phyloP scores from a whole-genome alignment of 2,329 filamentous ascomycete genomes.

The Niveomyces coronatus region DNA sequence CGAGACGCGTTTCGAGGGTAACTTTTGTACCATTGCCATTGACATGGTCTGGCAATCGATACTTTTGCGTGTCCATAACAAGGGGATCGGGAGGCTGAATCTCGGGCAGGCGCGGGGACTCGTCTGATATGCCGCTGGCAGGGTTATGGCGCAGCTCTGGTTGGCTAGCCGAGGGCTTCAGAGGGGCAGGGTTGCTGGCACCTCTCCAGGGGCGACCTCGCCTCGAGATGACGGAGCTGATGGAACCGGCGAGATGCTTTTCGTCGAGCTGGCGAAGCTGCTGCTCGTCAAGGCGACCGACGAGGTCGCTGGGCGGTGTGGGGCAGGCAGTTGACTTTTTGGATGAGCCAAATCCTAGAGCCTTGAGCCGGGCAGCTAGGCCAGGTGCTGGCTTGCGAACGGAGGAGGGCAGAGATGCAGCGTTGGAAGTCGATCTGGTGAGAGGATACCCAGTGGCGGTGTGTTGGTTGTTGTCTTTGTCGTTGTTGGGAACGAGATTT shows the following conservation, averaged over 20 bases:
- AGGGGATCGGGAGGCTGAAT: slow-evolving; percentile 39
- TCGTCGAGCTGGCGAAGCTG: slow-evolving; percentile 61
- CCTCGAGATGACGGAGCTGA: slow-evolving; percentile 43
- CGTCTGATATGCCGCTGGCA: slow-evolving; percentile 17
- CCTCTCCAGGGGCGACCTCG: slow-evolving; percentile 65
- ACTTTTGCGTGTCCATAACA: slow-evolving; percentile 65
- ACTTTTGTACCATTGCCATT: slow-evolving; percentile 59
- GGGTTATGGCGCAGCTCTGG: slow-evolving; percentile 16
- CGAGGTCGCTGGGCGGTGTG: slow-evolving; percentile 28
- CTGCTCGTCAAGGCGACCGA: slow-evolving; percentile 61
- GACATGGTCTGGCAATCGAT: slow-evolving; percentile 59
- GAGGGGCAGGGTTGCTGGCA: slow-evolving; percentile 31
- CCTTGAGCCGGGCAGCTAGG: slow-evolving; percentile 53
- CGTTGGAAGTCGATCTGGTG: background rate
- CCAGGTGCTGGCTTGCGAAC: slow-evolving; percentile 52
- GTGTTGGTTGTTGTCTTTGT: background rate
- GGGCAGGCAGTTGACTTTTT: slow-evolving; percentile 24
- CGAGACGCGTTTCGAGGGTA: slow-evolving; percentile 44
- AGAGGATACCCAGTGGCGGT: too few species aligned
- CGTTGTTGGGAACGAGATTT: slow-evolving; percentile 4
- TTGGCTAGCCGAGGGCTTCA: slow-evolving; percentile 15
- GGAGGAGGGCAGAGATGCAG: slow-evolving; percentile 13
- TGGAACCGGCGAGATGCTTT: slow-evolving; percentile 49
- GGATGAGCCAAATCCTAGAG: slow-evolving; percentile 46
- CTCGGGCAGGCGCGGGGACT: slow-evolving; percentile 36